A percentile compares a stretch with the other conserved stretches of the same genome.
Conservation (phyloP, 805 yeast genomes). For the Brettanomyces custersianus region DNA sequence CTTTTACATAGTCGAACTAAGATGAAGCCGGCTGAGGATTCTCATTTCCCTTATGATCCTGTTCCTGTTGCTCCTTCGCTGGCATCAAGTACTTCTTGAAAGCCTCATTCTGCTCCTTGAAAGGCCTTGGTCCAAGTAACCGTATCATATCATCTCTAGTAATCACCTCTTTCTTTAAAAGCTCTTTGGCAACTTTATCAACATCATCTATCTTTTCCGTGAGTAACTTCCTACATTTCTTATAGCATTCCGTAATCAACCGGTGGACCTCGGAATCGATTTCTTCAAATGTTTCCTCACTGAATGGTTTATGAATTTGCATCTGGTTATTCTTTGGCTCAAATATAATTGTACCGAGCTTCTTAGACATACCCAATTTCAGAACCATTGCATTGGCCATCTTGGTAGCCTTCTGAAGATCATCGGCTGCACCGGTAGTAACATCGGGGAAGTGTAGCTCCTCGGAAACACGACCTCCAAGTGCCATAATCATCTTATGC, state of each 20-base stretch:
- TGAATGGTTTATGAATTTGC: constrained; percentile 60
- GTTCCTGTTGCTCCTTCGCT: constrained; percentile 8
- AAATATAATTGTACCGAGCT: constrained; percentile 76
- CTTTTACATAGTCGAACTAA: background rate
- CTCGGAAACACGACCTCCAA: constrained; percentile 96
- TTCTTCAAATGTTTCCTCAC: constrained; percentile 73
- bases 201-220: constrained; percentile 66
- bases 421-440: constrained; percentile 94
- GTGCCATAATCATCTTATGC: constrained; percentile 92
- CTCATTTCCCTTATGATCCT: constrained; percentile 14
- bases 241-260: constrained; percentile 68
- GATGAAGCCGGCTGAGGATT: constrained; percentile 9
- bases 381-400: constrained; percentile 94
- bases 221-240: constrained; percentile 59
- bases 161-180: constrained; percentile 78
- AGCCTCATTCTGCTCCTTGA: constrained; percentile 84
- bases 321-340: constrained; percentile 56
- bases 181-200: constrained; percentile 77
- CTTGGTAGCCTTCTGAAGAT: constrained; percentile 88
- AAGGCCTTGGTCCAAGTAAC: constrained; percentile 84
- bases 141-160: constrained; percentile 92
- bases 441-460: constrained; percentile 88
- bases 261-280: constrained; percentile 81
- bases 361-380: constrained; percentile 81
- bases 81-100: constrained; percentile 57